Percentiles rank a stretch among this genome's conserved stretches.
These are phyloP conservation scores for Xylariaceae sp. DNA, from an alignment of 2,329 filamentous ascomycete genomes.

Conservation along the genomic window DNA sequence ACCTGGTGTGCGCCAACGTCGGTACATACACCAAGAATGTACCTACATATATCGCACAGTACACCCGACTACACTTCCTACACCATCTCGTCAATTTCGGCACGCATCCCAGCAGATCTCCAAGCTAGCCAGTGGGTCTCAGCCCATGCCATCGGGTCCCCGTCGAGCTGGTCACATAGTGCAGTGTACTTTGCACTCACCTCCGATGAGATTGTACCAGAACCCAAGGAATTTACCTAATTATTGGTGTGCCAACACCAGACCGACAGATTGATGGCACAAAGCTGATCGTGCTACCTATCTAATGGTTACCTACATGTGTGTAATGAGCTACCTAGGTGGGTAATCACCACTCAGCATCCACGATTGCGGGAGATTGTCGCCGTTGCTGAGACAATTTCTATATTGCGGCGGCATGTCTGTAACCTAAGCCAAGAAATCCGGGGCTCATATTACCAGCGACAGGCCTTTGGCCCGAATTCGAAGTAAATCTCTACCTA, in stretches of 20 bases:
- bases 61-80: constrained; percentile 4
- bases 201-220: constrained; percentile 1
- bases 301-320: too few species aligned
- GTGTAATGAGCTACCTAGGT: too few species aligned
- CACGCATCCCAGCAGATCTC: constrained; percentile 30
- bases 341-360: too few species aligned
- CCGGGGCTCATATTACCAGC: too few species aligned
- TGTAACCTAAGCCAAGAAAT: too few species aligned
- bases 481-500: too few species aligned
- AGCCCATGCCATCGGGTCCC: constrained; percentile 30
- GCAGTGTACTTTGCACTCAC: too few species aligned
- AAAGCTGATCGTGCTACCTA: too few species aligned
- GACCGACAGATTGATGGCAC: neutral
- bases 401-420: too few species aligned
- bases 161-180: constrained; percentile 28
- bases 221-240: constrained; percentile 1
- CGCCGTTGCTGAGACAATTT: too few species aligned
- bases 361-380: too few species aligned
- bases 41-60: neutral
- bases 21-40: neutral
- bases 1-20: neutral
- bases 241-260: neutral
- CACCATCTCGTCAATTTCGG: constrained; percentile 22
- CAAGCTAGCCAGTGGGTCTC: constrained; percentile 26
- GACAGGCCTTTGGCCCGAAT: too few species aligned